Evolutionary conservation across 768 basidiomycete genomes (phyloP).

Genomic region (Boletus pseudopeckii): DNA sequence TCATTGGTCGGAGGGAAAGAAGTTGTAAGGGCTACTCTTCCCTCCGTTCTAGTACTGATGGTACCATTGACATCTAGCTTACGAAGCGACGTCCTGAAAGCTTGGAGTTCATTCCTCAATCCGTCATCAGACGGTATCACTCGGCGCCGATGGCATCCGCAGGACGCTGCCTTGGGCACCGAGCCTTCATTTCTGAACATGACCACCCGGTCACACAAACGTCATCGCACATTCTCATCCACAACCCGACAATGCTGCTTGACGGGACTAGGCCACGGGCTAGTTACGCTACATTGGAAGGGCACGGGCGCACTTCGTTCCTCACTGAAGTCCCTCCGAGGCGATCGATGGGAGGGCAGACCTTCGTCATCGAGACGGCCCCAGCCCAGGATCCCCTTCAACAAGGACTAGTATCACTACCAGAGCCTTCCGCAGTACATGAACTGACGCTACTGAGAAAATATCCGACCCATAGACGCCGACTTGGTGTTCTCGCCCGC

Average conservation of each 20-base stretch:
- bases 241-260: not conserved
- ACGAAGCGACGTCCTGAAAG: slow-evolving; percentile 18
- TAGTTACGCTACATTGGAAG: not conserved
- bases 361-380: not conserved
- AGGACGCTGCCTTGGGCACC: not conserved
- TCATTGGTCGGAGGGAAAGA: not conserved
- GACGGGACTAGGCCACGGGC: slow-evolving; percentile 3
- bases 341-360: not conserved
- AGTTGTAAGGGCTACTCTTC: slow-evolving; percentile 6
- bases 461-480: not conserved
- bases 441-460: not conserved
- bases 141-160: not conserved
- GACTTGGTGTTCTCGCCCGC: slow-evolving; percentile 18
- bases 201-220: not conserved
- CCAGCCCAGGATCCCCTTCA: not conserved
- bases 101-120: slow-evolving; percentile 25
- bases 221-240: not conserved
- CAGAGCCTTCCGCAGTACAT: not conserved
- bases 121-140: slow-evolving; percentile 25
- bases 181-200: not conserved
- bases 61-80: not conserved
- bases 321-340: not conserved
- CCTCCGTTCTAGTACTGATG: not conserved
- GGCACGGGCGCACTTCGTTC: not conserved
- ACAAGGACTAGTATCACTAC: not conserved